Percentiles rank a stretch among this genome's conserved stretches.
These are phyloP conservation scores for Lindgomyces ingoldianus DNA, from an alignment of 495 filamentous ascomycete genomes.

Conservation along the genomic window DNA sequence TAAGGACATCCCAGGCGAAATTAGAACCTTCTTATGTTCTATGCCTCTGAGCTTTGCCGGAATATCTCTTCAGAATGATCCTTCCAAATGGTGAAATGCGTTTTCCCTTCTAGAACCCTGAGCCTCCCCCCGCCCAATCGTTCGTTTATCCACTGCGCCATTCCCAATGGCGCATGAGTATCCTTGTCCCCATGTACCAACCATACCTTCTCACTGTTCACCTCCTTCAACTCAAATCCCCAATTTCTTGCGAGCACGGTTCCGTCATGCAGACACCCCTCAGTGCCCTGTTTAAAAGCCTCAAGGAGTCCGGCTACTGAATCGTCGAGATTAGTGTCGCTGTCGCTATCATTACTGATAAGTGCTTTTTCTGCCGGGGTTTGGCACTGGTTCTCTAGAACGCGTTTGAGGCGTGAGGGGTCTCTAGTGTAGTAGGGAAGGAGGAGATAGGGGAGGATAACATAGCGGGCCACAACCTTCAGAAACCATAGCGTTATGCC, in stretches of 20 bases:
- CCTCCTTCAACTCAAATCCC: slow-evolving; percentile 29
- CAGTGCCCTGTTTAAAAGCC: slow-evolving; percentile 26
- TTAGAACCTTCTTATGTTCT: slow-evolving; percentile 12
- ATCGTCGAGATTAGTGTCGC: slow-evolving; percentile 20
- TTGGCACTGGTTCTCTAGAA: slow-evolving; percentile 25
- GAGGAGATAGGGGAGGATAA: slow-evolving; percentile 20
- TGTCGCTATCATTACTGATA: slow-evolving; percentile 8
- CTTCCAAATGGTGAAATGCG: slow-evolving; percentile 34
- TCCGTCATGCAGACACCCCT: slow-evolving; percentile 21
- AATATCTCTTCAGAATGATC: slow-evolving; percentile 32
- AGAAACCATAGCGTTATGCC: slow-evolving; percentile 18
- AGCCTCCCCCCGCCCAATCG: slow-evolving; percentile 27
- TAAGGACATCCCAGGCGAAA: too few species aligned
- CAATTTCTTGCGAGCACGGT: slow-evolving; percentile 17
- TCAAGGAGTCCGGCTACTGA: slow-evolving; percentile 16
- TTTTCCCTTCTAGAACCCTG: slow-evolving; percentile 27
- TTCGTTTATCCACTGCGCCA: slow-evolving; percentile 28
- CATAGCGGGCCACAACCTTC: slow-evolving; percentile 21
- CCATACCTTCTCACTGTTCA: slow-evolving; percentile 26
- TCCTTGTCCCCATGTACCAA: slow-evolving; percentile 32
- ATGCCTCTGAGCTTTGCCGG: slow-evolving; percentile 23
- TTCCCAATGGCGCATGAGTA: slow-evolving; percentile 11
- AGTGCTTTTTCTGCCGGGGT: slow-evolving; percentile 32
- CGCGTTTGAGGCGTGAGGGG: slow-evolving; percentile 27
- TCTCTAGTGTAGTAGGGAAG: slow-evolving; percentile 18